phyloP scores from a whole-genome alignment of 148 eudicot genomes.

The Rhododendron kiyosumense region DNA sequence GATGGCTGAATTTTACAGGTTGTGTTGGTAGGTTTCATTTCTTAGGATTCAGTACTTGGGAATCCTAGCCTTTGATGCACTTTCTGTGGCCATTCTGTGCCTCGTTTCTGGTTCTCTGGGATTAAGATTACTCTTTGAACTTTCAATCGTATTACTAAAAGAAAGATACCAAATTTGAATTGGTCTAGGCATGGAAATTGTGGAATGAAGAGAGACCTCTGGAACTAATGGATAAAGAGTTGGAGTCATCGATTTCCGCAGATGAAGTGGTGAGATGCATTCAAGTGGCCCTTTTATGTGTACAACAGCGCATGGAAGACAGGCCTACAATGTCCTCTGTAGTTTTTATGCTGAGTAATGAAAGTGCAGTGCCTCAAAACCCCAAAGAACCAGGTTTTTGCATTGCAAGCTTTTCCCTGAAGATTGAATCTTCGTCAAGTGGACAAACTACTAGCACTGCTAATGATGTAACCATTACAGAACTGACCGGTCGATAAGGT shows the following conservation, averaged over 20 bases:
- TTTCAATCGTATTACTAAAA: background rate
- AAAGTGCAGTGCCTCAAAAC: background rate
- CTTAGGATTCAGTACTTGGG: background rate
- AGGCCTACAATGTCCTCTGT: conserved; percentile 20
- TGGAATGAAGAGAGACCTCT: conserved; percentile 21
- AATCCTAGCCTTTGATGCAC: background rate
- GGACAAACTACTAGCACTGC: conserved; percentile 10
- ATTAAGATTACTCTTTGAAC: background rate
- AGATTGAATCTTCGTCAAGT: conserved; percentile 11
- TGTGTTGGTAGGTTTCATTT: background rate
- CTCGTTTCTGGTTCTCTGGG: background rate
- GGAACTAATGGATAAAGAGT: background rate
- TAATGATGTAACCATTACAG: conserved; percentile 21
- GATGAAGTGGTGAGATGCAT: conserved; percentile 18
- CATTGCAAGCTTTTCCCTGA: conserved; percentile 11
- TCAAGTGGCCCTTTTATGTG: conserved; percentile 25
- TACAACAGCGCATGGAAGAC: conserved; percentile 15
- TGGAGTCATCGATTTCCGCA: background rate
- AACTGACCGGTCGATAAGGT: conserved; percentile 12
- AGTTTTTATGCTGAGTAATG: conserved; percentile 19
- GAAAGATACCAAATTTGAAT: background rate
- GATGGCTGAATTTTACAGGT: background rate
- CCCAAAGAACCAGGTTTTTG: conserved; percentile 20
- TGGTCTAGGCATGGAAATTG: conserved; percentile 27
- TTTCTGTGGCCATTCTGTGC: background rate